These are phyloP conservation scores for Leersia perrieri DNA, from an alignment of 176 grass and related monocot species.

Conservation along the genomic window DNA sequence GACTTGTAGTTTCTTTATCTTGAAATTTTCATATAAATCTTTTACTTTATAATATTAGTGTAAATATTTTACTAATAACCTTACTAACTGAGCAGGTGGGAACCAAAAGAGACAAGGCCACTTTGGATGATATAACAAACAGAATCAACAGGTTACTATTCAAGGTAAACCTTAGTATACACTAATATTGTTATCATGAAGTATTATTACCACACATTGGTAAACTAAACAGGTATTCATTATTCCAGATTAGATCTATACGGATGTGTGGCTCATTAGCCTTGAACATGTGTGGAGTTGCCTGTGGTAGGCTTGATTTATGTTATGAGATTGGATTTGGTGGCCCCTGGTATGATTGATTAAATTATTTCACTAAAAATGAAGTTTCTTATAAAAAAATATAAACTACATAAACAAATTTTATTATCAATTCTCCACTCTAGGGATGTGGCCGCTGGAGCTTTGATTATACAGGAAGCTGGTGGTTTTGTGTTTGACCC, in stretches of 20 bases:
- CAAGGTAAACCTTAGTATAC: slow-evolving; percentile 57
- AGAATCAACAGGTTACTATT: slow-evolving; percentile 87
- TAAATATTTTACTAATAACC: slow-evolving; percentile 14
- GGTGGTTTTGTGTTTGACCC: slow-evolving; percentile 91
- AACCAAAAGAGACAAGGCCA: slow-evolving; percentile 61
- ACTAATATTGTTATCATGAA: slow-evolving; percentile 7
- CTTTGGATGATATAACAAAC: slow-evolving; percentile 78
- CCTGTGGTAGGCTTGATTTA: slow-evolving; percentile 93
- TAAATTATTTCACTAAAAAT: neutral
- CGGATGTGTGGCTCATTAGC: slow-evolving; percentile 95
- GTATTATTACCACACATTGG: neutral
- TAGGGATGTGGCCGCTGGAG: slow-evolving; percentile 94
- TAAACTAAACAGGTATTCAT: slow-evolving; percentile 6
- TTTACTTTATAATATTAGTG: neutral
- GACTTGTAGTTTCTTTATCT: neutral
- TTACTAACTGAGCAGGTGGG: slow-evolving; percentile 61
- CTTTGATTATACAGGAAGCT: slow-evolving; percentile 89
- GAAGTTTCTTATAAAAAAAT: neutral
- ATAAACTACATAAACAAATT: neutral
- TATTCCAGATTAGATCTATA: slow-evolving; percentile 84
- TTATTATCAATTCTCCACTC: slow-evolving; percentile 14
- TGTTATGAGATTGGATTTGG: slow-evolving; percentile 98
- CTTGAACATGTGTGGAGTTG: slow-evolving; percentile 85
- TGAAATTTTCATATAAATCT: neutral
- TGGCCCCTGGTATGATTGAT: slow-evolving; percentile 69